These are phyloP conservation scores for Tricholoma sp. DNA, from an alignment of 768 basidiomycete genomes.

Conservation along the genomic window DNA sequence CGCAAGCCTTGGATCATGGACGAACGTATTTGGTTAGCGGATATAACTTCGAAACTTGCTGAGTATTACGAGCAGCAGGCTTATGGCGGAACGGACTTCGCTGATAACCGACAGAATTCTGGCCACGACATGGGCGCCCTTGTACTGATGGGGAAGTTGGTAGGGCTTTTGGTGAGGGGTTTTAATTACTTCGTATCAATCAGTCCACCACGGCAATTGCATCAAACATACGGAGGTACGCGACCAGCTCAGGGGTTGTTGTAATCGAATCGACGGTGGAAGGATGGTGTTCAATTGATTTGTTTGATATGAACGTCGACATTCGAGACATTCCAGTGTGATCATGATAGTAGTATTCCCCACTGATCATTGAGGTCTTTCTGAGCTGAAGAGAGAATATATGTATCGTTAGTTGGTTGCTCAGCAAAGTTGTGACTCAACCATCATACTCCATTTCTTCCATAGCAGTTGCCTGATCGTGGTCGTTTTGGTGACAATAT, in stretches of 20 bases:
- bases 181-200: background rate
- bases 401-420: too few relatives aligned
- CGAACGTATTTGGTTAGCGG: background rate
- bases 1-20: constrained; percentile 5
- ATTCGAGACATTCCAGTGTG: too few relatives aligned
- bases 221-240: background rate
- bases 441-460: too few relatives aligned
- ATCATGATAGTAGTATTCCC: too few relatives aligned
- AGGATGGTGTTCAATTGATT: background rate
- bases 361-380: too few relatives aligned
- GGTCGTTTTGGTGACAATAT: too few relatives aligned
- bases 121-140: background rate
- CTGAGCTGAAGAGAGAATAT: too few relatives aligned
- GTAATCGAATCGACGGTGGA: background rate
- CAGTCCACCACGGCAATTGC: background rate
- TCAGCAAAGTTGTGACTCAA: too few relatives aligned
- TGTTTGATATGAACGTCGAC: too few relatives aligned
- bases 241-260: background rate
- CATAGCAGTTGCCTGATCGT: too few relatives aligned
- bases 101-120: background rate
- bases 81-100: background rate
- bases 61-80: constrained; percentile 4
- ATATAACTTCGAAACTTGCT: constrained; percentile 1
- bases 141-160: background rate
- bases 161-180: background rate